These are phyloP conservation scores for Paulownia fortunei DNA, from an alignment of 257 asterid species.

Conservation along the genomic window DNA sequence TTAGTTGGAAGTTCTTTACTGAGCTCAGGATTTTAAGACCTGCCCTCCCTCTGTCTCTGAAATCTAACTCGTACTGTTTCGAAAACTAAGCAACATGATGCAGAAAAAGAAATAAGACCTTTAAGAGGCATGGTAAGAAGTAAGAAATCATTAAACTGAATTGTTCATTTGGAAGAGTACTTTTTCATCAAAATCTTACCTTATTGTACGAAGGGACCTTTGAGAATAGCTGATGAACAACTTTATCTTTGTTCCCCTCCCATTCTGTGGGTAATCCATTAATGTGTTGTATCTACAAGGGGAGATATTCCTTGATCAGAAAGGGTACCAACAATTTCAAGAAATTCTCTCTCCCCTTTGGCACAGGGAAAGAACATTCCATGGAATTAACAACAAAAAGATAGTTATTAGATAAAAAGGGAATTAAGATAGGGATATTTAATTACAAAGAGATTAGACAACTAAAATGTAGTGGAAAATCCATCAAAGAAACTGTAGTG, in stretches of 20 bases:
- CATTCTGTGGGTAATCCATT: slow-evolving; percentile 81
- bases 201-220: slow-evolving; percentile 81
- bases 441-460: neutral
- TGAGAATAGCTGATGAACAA: slow-evolving; percentile 78
- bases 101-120: neutral
- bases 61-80: slow-evolving; percentile 79
- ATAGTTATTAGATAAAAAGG: no score
- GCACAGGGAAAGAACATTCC: neutral
- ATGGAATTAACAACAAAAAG: neutral
- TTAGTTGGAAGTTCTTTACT: slow-evolving; percentile 85
- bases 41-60: slow-evolving; percentile 79
- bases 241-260: slow-evolving; percentile 71
- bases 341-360: neutral
- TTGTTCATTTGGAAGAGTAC: neutral
- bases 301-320: neutral
- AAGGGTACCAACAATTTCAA: neutral
- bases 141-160: neutral
- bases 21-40: slow-evolving; percentile 84
- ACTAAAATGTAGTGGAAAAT: neutral
- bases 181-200: slow-evolving; percentile 37
- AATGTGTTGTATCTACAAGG: slow-evolving; percentile 62
- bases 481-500: neutral
- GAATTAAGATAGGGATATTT: no score
- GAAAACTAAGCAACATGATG: slow-evolving; percentile 47
- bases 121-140: neutral